Evolutionary conservation across 805 yeast species (phyloP).

Genomic region (Saccharomyces kudriavzevii): DNA sequence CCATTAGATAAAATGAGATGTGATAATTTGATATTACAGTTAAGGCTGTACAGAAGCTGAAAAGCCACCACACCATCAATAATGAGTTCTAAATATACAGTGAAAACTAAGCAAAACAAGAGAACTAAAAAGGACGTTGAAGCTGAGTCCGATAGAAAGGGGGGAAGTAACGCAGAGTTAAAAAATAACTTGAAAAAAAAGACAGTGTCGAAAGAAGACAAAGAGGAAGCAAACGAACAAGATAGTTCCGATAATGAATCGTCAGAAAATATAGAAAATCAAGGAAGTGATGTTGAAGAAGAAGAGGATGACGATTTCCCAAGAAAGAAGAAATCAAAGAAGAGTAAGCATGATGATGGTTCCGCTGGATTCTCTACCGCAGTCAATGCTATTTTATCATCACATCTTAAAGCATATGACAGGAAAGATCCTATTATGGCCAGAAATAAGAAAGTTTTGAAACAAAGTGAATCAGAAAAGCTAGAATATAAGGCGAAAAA

Average conservation of each 20-base stretch:
- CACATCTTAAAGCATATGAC: conserved; percentile 81
- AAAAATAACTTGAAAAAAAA: conserved; percentile 1
- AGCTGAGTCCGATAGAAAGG: neutral
- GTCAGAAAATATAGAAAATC: conserved; percentile 1
- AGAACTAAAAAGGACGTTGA: neutral
- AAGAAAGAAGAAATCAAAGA: conserved; percentile 46
- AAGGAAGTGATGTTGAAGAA: conserved; percentile 7
- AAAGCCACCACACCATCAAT: neutral
- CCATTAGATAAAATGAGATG: neutral
- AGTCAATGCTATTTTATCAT: conserved; percentile 71
- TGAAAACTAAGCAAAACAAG: neutral
- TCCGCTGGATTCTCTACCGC: conserved; percentile 73
- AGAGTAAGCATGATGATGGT: conserved; percentile 58
- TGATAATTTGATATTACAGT: neutral
- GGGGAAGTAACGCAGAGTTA: conserved; percentile 4
- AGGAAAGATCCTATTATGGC: conserved; percentile 86
- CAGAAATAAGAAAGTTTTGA: conserved; percentile 61
- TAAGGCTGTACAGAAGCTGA: neutral
- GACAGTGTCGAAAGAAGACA: conserved; percentile 10
- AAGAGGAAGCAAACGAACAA: conserved; percentile 16
- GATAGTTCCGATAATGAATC: conserved; percentile 19
- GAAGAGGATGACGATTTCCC: conserved; percentile 36
- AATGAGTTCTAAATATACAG: neutral
- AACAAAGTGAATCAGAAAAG: conserved; percentile 70
- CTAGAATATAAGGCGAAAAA: conserved; percentile 78